phyloP scores from a whole-genome alignment of 2,329 filamentous ascomycete genomes.

The Trichoderma sp. region DNA sequence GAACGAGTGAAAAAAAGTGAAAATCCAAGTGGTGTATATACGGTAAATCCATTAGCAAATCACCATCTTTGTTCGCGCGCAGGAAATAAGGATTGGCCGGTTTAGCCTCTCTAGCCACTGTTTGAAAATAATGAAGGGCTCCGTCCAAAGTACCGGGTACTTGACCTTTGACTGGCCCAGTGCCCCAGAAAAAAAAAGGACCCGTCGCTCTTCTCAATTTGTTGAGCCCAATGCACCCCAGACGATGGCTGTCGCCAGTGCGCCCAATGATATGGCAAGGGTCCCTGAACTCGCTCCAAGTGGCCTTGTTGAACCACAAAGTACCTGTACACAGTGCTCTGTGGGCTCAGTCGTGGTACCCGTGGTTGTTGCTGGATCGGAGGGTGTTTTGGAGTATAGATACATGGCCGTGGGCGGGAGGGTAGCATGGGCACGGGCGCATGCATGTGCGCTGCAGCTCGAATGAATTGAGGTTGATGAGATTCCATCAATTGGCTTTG shows the following conservation, averaged over 20 bases:
- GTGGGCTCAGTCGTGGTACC: neutral
- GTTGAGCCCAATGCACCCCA: constrained; percentile 21
- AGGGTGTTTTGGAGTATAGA: neutral
- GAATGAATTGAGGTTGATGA: neutral
- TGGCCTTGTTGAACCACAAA: neutral
- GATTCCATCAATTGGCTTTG: neutral
- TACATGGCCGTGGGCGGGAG: neutral
- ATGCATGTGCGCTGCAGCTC: neutral
- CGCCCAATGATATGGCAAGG: constrained; percentile 21
- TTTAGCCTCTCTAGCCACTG: constrained; percentile 11
- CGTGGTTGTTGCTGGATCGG: neutral
- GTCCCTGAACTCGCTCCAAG: constrained; percentile 19
- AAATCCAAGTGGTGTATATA: neutral
- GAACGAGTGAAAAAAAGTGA: neutral
- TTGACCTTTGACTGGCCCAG: neutral
- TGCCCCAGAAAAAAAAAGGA: neutral
- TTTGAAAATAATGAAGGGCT: constrained; percentile 17
- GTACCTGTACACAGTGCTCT: neutral
- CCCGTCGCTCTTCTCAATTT: constrained; percentile 13
- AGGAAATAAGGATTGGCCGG: constrained; percentile 14
- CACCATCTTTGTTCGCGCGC: neutral
- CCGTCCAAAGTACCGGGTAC: neutral
- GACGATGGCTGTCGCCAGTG: constrained; percentile 19
- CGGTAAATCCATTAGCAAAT: neutral
- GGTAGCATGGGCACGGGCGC: neutral